A percentile compares a stretch with the other conserved stretches of the same genome.
Evolutionary conservation across 345 rosid species (phyloP).

Genomic region (Lepidium africanum): DNA sequence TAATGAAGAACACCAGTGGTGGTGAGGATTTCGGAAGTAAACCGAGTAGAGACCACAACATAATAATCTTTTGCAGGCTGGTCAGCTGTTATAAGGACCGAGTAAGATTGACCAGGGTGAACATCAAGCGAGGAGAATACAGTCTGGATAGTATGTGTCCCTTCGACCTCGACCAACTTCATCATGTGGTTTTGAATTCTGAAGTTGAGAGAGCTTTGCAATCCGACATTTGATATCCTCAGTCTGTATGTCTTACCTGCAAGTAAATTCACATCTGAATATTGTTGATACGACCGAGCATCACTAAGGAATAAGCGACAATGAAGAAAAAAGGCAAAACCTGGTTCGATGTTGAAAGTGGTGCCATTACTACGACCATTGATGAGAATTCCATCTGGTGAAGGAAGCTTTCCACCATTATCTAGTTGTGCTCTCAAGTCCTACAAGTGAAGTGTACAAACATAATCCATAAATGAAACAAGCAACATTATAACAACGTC

Average conservation of each 20-base stretch:
- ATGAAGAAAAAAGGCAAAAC: background rate
- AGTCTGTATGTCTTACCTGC: slow-evolving; percentile 62
- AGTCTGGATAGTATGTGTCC: slow-evolving; percentile 70
- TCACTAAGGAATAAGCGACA: background rate
- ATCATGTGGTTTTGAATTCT: slow-evolving; percentile 71
- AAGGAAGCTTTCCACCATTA: background rate
- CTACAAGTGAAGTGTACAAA: background rate
- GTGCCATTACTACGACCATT: background rate
- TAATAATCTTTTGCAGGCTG: slow-evolving; percentile 70
- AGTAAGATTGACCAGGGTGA: slow-evolving; percentile 81
- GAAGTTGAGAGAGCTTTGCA: slow-evolving; percentile 77
- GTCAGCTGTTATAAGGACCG: slow-evolving; percentile 73
- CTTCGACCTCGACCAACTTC: slow-evolving; percentile 83
- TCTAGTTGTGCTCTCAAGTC: background rate
- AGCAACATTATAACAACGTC: no score
- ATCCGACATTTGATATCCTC: slow-evolving; percentile 79
- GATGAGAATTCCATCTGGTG: background rate
- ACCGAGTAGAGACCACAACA: slow-evolving; percentile 68
- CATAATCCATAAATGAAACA: no score
- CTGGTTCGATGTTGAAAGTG: background rate
- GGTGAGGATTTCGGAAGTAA: slow-evolving; percentile 45
- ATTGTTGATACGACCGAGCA: background rate
- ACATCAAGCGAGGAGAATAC: slow-evolving; percentile 70
- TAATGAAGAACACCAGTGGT: slow-evolving; percentile 65
- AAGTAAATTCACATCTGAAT: background rate